Base-by-base conservation (phyloP, 495 filamentous ascomycete genomes). In the Aspergillus panamensis region DNA sequence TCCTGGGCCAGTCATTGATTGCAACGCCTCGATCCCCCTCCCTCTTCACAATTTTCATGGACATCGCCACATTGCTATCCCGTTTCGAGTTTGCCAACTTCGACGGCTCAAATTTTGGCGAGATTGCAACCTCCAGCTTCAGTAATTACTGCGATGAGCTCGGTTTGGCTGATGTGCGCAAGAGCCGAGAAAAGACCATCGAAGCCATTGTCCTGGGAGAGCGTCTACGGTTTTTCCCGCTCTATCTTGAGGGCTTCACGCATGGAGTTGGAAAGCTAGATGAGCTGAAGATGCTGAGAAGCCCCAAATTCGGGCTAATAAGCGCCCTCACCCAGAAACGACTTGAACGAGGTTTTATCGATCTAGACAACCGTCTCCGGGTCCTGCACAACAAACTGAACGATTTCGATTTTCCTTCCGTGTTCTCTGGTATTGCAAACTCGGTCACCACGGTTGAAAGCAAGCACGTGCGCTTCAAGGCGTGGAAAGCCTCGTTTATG, bases 201-300 rank as follows among this genome's bases (percentile, higher is more conserved):
- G 92, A 98, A 70, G 90, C 86, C 1, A 80, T 98, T 42, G 80
- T 97, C 20, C 73, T 98, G 40, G 92, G 89, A 32, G 94, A 98
- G 73, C 78, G 82, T 12, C 88, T 97, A 83, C 84, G 84, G 35
- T 96, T 84, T 48, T 86, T 84, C 68, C 79, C 82, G 14, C 81
- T 98, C 10, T 98, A 94, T 65, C 87, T 89, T 57, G 92, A 97
- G 66, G 92, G 87, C 6, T 98, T 96, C 63, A 80, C 92, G 8
- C 94, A 98, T 70, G 90, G 86, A n/a, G 91, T 90, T 13, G 94
- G 94, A 25, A 94, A 94, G 69, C 88, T 92, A 64, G 85, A 90
- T 8, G 83, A 85, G 39, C 74, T 97, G 40, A 77, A 84, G 43
- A 79, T 83, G 20, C 70, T 92, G 37, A 79, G 84, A 19, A 87